Conservation (phyloP, 202 grass and related monocot species). For the Digitaria exilis region DNA sequence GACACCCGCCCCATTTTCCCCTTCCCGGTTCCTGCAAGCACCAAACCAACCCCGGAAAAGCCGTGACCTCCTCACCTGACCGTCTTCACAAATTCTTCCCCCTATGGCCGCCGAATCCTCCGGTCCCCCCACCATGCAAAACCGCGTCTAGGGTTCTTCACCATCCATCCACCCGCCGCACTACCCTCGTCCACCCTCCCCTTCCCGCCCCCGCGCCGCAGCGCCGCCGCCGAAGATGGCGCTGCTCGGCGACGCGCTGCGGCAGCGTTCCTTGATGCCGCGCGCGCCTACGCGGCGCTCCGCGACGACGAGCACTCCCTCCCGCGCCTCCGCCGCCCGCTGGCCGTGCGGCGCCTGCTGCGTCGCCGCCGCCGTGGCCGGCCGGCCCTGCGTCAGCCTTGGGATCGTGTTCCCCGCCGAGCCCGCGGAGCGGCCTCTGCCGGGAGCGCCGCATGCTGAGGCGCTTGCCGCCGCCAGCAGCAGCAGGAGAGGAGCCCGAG, state of each 20-base stretch:
- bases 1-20: too few species aligned
- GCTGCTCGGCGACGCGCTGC: slow-evolving; percentile 75
- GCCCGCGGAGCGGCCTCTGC: slow-evolving; percentile 81
- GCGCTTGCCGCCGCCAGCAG: slow-evolving; percentile 68
- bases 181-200: neutral
- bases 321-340: slow-evolving; percentile 51
- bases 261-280: slow-evolving; percentile 84
- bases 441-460: slow-evolving; percentile 70
- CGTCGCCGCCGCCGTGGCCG: slow-evolving; percentile 46
- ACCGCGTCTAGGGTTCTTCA: slow-evolving; percentile 50
- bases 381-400: slow-evolving; percentile 62
- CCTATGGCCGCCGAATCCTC: slow-evolving; percentile 18
- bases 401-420: slow-evolving; percentile 82
- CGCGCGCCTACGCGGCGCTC: slow-evolving; percentile 62
- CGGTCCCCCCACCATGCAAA: slow-evolving; percentile 1
- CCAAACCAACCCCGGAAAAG: neutral
- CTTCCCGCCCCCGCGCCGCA: neutral
- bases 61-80: neutral
- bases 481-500: slow-evolving; percentile 72
- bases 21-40: neutral
- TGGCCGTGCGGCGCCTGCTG: slow-evolving; percentile 42
- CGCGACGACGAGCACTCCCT: slow-evolving; percentile 69
- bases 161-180: slow-evolving; percentile 8
- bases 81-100: neutral
- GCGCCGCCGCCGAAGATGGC: slow-evolving; percentile 47